A percentile compares a stretch with the other conserved stretches of the same genome.
Conservation (phyloP, 2,329 filamentous ascomycete species). For the Cladosporium sp. region DNA sequence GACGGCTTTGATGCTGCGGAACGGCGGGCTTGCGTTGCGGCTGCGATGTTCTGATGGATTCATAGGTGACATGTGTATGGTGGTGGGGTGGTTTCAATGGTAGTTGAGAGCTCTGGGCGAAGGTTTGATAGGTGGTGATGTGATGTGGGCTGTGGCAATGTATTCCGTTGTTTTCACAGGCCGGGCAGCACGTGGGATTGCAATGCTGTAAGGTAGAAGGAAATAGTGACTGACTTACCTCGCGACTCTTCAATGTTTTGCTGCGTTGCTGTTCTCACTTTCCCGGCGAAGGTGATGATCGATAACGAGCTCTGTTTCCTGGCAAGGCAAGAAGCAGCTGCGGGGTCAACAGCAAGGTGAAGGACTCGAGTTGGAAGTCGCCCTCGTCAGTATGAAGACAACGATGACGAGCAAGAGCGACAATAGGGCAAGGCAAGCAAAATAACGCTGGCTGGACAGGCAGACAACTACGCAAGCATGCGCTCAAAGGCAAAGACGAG, state of each 20-base stretch:
- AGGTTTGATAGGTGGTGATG: slow-evolving; percentile 8
- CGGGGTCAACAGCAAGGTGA: neutral
- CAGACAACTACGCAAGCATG: neutral
- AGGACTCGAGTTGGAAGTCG: neutral
- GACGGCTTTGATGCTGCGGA: slow-evolving; percentile 19
- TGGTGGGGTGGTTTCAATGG: neutral
- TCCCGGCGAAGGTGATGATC: neutral
- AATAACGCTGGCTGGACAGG: neutral
- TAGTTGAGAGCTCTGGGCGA: neutral
- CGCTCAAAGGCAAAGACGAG: neutral
- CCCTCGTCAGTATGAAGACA: neutral
- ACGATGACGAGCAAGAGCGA: neutral
- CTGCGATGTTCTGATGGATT: slow-evolving; percentile 7
- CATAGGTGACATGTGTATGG: slow-evolving; percentile 7
- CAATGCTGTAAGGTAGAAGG: neutral
- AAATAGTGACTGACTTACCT: slow-evolving; percentile 1
- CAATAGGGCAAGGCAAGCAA: neutral
- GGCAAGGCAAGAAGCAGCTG: neutral
- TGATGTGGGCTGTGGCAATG: neutral
- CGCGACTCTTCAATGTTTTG: neutral
- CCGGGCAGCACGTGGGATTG: neutral
- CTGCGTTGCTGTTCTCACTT: slow-evolving; percentile 1
- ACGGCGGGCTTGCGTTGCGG: slow-evolving; percentile 14
- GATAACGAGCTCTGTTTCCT: neutral
- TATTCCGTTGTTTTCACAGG: neutral